Percentiles rank a stretch among this genome's conserved stretches.
phyloP scores from a whole-genome alignment of 169 alveolate species.

The Perkinsus olseni region DNA sequence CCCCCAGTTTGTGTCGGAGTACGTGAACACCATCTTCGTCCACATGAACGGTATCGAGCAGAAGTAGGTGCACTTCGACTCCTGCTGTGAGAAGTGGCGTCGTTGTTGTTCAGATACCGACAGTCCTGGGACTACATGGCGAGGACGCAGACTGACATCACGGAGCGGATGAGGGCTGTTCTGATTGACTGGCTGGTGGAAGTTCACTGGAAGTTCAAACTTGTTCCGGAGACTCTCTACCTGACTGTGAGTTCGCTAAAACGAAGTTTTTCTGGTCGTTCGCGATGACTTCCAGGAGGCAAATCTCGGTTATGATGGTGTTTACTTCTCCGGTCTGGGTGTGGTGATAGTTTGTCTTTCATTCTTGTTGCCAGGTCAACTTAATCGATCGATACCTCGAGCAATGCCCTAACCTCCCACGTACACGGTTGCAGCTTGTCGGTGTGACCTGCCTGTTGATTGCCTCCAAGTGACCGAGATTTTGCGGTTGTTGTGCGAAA shows the following conservation, averaged over 20 bases:
- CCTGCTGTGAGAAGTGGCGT: not conserved
- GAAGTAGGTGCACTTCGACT: not conserved
- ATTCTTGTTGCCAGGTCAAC: not conserved
- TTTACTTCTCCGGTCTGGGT: no score
- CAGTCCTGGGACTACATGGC: not conserved
- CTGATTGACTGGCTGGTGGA: conserved; percentile 12
- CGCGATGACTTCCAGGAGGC: not conserved
- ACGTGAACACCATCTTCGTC: not conserved
- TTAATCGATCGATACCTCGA: conserved; percentile 8
- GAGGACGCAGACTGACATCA: not conserved
- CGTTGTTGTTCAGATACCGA: not conserved
- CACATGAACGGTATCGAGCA: not conserved
- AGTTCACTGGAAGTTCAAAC: conserved; percentile 15
- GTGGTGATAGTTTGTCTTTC: not conserved
- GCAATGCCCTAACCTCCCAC: not conserved
- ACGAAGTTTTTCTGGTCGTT: not conserved
- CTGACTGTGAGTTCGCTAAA: not conserved
- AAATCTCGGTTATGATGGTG: no score
- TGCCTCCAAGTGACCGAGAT: not conserved
- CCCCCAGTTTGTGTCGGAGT: not conserved
- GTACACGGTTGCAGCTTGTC: conserved; percentile 6
- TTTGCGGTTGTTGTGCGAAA: not conserved
- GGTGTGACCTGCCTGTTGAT: conserved; percentile 13
- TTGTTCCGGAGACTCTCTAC: conserved; percentile 9
- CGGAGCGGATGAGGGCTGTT: conserved; percentile 1